Evolutionary conservation across 768 basidiomycete species (phyloP).

Genomic region (Mycena polygramma): DNA sequence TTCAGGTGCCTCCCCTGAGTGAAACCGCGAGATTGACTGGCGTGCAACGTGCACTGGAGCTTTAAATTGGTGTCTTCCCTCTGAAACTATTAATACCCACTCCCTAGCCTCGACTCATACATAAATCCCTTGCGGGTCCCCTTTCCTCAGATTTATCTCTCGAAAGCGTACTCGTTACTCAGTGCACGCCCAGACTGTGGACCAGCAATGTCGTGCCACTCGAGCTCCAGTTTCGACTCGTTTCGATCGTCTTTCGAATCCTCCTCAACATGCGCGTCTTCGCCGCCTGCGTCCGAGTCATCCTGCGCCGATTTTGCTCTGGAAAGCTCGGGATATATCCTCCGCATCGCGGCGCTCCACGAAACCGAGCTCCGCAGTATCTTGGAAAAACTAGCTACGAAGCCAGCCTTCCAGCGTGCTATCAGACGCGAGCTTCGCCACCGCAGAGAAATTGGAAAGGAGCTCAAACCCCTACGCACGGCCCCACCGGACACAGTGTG

Average conservation of each 20-base stretch:
- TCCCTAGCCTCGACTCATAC: not conserved
- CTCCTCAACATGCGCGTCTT: slow-evolving; percentile 7
- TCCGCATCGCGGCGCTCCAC: slow-evolving; percentile 53
- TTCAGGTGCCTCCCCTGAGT: not conserved
- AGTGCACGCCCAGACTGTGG: not conserved
- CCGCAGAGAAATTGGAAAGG: slow-evolving; percentile 32
- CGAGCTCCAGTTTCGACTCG: slow-evolving; percentile 26
- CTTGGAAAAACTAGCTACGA: slow-evolving; percentile 52
- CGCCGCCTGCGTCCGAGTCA: not conserved
- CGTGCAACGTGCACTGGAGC: not conserved
- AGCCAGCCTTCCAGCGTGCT: slow-evolving; percentile 53
- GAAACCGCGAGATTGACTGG: slow-evolving; percentile 16
- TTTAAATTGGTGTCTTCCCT: not conserved
- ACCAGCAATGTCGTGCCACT: slow-evolving; percentile 25
- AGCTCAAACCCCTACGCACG: slow-evolving; percentile 27
- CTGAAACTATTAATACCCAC: slow-evolving; percentile 8
- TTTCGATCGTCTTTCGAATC: slow-evolving; percentile 17
- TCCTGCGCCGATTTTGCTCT: slow-evolving; percentile 38
- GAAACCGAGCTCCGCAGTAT: slow-evolving; percentile 56
- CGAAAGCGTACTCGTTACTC: not conserved
- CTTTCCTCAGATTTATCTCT: not conserved
- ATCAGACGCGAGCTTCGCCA: slow-evolving; percentile 53
- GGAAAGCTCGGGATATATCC: slow-evolving; percentile 17
- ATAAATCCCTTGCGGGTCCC: slow-evolving; percentile 9
- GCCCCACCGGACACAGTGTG: slow-evolving; percentile 31